Evolutionary conservation across 495 filamentous ascomycete species (phyloP).

Genomic region (Penicillium bovifimosum): DNA sequence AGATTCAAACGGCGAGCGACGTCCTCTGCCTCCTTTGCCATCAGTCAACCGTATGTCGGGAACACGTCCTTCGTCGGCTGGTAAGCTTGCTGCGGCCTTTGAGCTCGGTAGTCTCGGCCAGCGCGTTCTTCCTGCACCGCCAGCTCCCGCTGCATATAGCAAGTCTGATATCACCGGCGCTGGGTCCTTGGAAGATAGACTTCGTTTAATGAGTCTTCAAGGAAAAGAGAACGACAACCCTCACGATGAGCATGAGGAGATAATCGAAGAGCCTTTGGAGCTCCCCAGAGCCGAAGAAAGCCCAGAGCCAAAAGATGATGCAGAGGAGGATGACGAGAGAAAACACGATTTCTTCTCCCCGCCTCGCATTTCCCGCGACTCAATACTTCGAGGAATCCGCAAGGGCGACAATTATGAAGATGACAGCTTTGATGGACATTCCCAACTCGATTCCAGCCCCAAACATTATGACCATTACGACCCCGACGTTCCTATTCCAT

Average conservation of each 20-base stretch:
- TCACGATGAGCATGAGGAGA: conserved; percentile 28
- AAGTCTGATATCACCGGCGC: conserved; percentile 66
- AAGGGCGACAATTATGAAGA: conserved; percentile 56
- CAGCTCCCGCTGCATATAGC: conserved; percentile 53
- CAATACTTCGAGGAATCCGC: conserved; percentile 83
- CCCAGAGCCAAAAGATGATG: neutral
- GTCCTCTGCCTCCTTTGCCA: conserved; percentile 71
- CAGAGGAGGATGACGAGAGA: neutral
- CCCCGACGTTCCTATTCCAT: conserved; percentile 81
- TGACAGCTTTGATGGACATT: conserved; percentile 55
- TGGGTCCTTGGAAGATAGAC: conserved; percentile 75
- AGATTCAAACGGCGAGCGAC: conserved; percentile 65
- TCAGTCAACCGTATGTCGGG: conserved; percentile 38
- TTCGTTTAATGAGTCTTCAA: conserved; percentile 76
- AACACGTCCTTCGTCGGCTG: conserved; percentile 41
- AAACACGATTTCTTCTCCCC: conserved; percentile 36
- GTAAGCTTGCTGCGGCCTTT: conserved; percentile 53
- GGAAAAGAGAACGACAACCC: conserved; percentile 49
- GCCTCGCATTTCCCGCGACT: conserved; percentile 85
- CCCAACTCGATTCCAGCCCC: conserved; percentile 50
- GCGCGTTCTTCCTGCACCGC: conserved; percentile 60
- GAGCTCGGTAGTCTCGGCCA: conserved; percentile 57
- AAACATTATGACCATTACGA: conserved; percentile 56
- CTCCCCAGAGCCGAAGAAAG: neutral
- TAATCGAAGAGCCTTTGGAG: neutral